Conservation (phyloP, 768 basidiomycete genomes). For the Boletus huronensis region DNA sequence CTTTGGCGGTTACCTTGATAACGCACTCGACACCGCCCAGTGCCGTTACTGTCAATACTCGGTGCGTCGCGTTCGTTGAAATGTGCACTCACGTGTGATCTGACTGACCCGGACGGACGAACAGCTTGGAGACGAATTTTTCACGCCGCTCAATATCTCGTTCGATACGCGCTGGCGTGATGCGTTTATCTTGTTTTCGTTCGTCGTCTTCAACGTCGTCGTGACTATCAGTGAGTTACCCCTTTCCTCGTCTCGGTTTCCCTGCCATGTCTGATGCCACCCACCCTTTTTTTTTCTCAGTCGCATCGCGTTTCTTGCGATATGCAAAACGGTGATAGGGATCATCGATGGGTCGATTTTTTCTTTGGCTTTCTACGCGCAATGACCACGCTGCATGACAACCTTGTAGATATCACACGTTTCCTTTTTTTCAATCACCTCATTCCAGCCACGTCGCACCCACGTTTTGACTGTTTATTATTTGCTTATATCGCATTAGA, state of each 20-base stretch:
- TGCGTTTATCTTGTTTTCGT: slow-evolving; percentile 61
- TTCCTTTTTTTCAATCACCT: not conserved
- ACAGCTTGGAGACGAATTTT: slow-evolving; percentile 67
- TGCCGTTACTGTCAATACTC: slow-evolving; percentile 76
- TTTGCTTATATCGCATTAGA: not conserved
- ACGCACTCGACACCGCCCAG: slow-evolving; percentile 51
- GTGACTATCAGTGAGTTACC: slow-evolving; percentile 45
- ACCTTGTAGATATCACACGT: not conserved
- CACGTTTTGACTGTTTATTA: no score
- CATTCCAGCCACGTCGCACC: not conserved
- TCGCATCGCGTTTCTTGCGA: slow-evolving; percentile 69
- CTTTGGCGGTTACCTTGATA: slow-evolving; percentile 73
- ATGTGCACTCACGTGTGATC: not conserved
- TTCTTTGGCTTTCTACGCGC: not conserved
- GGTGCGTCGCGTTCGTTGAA: slow-evolving; percentile 22
- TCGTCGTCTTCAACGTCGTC: slow-evolving; percentile 68
- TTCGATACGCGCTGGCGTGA: slow-evolving; percentile 67
- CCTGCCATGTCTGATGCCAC: not conserved
- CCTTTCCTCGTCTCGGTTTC: not conserved
- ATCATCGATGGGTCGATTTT: no score
- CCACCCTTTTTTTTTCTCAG: slow-evolving; percentile 17
- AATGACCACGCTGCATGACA: not conserved
- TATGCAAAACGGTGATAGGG: slow-evolving; percentile 54
- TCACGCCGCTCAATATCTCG: slow-evolving; percentile 59
- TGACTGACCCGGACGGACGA: not conserved